Percentiles rank a stretch among this genome's conserved stretches.
These are phyloP conservation scores for Populus davidiana DNA, from an alignment of 345 rosid genomes.

Conservation along the genomic window DNA sequence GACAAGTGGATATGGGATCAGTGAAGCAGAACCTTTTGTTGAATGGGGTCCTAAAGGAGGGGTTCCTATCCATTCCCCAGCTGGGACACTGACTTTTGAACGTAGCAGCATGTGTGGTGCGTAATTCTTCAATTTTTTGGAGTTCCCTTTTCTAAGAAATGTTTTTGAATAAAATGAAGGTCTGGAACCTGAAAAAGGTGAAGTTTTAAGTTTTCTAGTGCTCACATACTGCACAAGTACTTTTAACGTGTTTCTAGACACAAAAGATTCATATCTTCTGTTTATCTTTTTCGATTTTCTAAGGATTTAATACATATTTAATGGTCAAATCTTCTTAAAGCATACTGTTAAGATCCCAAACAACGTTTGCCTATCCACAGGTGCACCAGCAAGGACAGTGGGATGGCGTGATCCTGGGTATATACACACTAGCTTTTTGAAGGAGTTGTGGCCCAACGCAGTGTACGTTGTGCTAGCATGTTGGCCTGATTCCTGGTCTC, in stretches of 20 bases:
- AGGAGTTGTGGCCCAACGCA: slow-evolving; percentile 21
- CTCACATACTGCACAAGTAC: too few species aligned
- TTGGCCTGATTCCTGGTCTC: neutral
- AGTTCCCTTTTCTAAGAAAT: neutral
- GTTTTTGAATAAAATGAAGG: neutral
- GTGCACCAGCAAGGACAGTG: slow-evolving; percentile 33
- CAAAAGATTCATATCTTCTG: too few species aligned
- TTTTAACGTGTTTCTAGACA: too few species aligned
- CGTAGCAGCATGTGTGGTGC: slow-evolving; percentile 9
- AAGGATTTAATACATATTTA: too few species aligned
- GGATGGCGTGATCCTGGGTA: slow-evolving; percentile 31
- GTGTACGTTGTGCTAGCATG: slow-evolving; percentile 8
- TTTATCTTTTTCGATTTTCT: too few species aligned
- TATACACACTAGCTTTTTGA: slow-evolving; percentile 21
- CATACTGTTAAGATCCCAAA: too few species aligned
- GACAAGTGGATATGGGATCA: slow-evolving; percentile 70
- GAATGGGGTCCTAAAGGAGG: slow-evolving; percentile 49
- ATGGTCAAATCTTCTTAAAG: too few species aligned
- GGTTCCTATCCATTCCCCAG: slow-evolving; percentile 15
- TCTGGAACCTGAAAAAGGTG: too few species aligned
- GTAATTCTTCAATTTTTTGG: neutral
- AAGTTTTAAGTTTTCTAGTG: too few species aligned
- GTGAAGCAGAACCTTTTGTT: slow-evolving; percentile 56
- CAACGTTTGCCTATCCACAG: neutral
- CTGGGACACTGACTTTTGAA: slow-evolving; percentile 21